Base-by-base conservation (phyloP, 371 early-diverging fungal species). In the Globomyces sp. region DNA sequence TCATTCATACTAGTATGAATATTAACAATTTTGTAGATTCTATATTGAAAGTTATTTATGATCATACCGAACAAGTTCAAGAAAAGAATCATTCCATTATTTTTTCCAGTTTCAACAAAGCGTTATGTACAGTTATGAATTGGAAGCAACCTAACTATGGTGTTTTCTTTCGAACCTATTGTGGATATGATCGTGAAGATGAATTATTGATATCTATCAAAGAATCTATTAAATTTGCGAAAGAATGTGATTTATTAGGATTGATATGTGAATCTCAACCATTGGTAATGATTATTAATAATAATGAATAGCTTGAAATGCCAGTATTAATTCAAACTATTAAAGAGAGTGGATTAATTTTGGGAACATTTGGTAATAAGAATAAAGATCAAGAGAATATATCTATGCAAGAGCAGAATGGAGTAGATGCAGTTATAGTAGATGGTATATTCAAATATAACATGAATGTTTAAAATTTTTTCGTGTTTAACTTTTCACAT, bases 141-240 rank as follows among this genome's bases (percentile, higher is more conserved):
- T 95, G 95, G 96, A 97, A 97, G 76, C 98, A 97, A 71, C 96
- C 96, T 44, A 95, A 96, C 74, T 97, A 90, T 75, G 91, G 92
- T 51, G 94, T 94, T 24, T 94, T 94, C 74, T 92, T 92, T 75
- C 82, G 83, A 68, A 90, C 90, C 57, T 81, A 84, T 67, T 85
- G 89, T 73, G 93, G 94, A 51, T 69, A 65, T 68, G 48, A 42
- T 1, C 64, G 43, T 4, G 74, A 70, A 45, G 61, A 45, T 36
- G 79, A 85, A 63, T 24, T 24, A 24, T 24, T 24, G 24, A 72
- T 74, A 42, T 85, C 86, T n/a, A 86, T 92, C 69, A 92, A 92
- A 66, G 88, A 89, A 57, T 87, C 88, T 8, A 83, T 90, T 60
- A 81, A 86, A 51, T 89, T 90, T 75, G 82, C 88, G 2, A 88